Base-by-base conservation (phyloP, 352 stramenopile species). In the Globisporangium mamillatum region DNA sequence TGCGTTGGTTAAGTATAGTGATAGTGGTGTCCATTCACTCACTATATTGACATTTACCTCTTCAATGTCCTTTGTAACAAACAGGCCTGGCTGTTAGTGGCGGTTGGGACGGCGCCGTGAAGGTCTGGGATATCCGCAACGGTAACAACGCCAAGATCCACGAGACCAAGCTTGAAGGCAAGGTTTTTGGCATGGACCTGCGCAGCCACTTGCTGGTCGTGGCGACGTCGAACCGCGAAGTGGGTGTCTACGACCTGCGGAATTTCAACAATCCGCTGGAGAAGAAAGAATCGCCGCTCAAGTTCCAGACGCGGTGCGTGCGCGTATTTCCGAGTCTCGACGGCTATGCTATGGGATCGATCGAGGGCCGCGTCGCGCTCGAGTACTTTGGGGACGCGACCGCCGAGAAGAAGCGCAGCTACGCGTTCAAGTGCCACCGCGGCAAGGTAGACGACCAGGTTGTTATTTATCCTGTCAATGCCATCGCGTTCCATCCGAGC, bases 401-500 rank as follows among this genome's bases (percentile, higher is more conserved):
- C 8, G 62, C 27, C 63, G 63, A 74, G 56, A 81, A 80, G 59
- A 88, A 86, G 70, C 77, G 76, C 58, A 98, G 94, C 70, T 99
- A 99, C 77, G 95, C 97, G 41, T 99, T 99, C 84, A 99, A 99
- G 75, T 99, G 97, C 75, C 97, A 99, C 78, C 89, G 97, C 41
- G 89, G 93, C 66, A 94, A 94, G 69, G 72, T 93, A 53, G 81
- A 90, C 64, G 80, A 84, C 69, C 77, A 91, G 67, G 88, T 90
- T 44, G 82, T 91, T 61, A 89, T 99, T 46, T 99, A 97, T 77
- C 93, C 95, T 0, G 96, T 99, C 8, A 99, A 99, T 77, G 76
- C 90, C 20, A 88, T 99, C 61, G 93, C 93, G 3, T 99, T 99
- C 80, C 95, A 99, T 80, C 97, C 95, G 25, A 78, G 76, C 67